Evolutionary conservation across 768 basidiomycete genomes (phyloP), one percentile per base, ranked within the genome.

Genomic region (Suillus hirtellus): DNA sequence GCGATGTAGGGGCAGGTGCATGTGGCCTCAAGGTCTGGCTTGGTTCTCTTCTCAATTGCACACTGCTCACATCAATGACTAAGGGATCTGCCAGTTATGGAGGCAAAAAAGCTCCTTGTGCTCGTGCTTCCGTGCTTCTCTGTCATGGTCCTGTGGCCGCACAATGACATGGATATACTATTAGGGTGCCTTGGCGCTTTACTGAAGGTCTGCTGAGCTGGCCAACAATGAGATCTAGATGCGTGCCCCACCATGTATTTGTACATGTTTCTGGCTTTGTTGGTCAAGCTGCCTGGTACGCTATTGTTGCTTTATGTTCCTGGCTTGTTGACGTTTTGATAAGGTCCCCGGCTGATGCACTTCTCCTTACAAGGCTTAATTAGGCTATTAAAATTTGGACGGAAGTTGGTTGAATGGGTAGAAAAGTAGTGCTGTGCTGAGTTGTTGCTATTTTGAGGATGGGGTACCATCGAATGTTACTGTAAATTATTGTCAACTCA

Each of bases 341-440:
- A 62, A 87, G 86, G 88, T 89, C 89, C 19, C 89, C 89, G 0
- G 82, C 78, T 43, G 89, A 90, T 17, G 80, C 80, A 58, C 72
- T 80, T 55, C 77, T 92, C 9, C 73, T 92, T 14, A 90, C 89
- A 1, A 90, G 89, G 74, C 79, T 89, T 53, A 78, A 76, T 47
- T 80, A 85, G 61, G 86, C 84, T 12, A 80, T 91, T 64, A 90
- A 90, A 74, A 78, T 91, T 42, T 92, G 90, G 90, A 86, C 82
- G 10, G 83, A 87, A 77, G 89, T 88, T 60, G 53, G 56, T 58
- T 19, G 17, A 27, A 27, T 2, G 10, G 24, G 21, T 17, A 38
- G 24, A 11, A 19, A 6, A 27, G 27, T 19, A 11, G 11, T 3
- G 1, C 24, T 10, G 6, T 42, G 17, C 38, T 42, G 40, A 34